Base-by-base conservation (phyloP, 495 filamentous ascomycete genomes). In the Penicillium roqueforti region DNA sequence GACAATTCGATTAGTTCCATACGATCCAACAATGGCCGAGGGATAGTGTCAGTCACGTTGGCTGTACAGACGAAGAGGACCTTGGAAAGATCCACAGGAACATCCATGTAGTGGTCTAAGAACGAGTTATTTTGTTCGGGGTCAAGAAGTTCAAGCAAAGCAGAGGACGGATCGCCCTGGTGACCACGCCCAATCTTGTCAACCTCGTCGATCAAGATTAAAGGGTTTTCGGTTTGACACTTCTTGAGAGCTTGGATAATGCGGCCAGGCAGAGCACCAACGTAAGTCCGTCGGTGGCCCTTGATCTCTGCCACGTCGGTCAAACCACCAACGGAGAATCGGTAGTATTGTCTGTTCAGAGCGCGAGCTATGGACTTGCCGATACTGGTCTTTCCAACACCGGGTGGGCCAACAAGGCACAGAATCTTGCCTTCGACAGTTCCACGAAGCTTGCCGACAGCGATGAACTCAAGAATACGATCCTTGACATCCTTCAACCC, bases 291-390 rank as follows among this genome's bases (percentile, higher is more conserved):
- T 55, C 95, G 80, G 66, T 99, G 95, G 40, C 95, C 95, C 78
- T 99, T 99, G 72, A 99, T 96, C 69, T 99, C 95, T n/a, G 95
- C 93, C 58, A 97, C 95, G 73, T 99, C 95, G 11, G 91, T 91
- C 52, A 99, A 79, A 53, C 95, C 95, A 59, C 95, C 95, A 14
- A 99, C 95, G 55, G 91, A 96, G 76, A 99, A 97, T 47, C 95
- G 81, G 76, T 97, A 97, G 73, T 97, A 99, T 67, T 97, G 86
- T 31, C 95, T 79, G 68, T 95, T 95, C 50, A 99, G 75, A 25
- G 95, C 95, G 34, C 92, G 83, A 16, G 95, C 95, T 66, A 99
- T 95, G 4, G 90, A 95, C 68, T 99, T 99, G 59, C 95, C 95
- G 62, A 99, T 97, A 69, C 89, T 95, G 32, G 95, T 99, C 76